A percentile compares a stretch with the other conserved stretches of the same genome.
phyloP scores from a whole-genome alignment of 192 early-diverging fungal species.

The Oehlia diaphana region DNA sequence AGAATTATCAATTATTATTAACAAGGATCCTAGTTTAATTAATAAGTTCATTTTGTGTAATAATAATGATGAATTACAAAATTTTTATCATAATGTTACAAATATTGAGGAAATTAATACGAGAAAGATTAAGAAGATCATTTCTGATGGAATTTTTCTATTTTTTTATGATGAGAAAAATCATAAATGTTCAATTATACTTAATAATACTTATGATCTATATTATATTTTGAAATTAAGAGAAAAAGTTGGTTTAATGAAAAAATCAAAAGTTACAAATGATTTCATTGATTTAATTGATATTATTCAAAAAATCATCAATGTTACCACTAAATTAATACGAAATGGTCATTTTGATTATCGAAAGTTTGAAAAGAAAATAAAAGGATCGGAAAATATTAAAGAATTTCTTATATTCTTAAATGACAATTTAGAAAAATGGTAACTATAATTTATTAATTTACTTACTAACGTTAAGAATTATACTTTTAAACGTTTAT shows the following conservation, averaged over 20 bases:
- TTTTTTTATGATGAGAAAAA: conserved; percentile 15
- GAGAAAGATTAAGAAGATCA: conserved; percentile 22
- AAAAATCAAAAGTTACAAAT: neutral
- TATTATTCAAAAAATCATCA: conserved; percentile 16
- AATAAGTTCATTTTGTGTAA: conserved; percentile 18
- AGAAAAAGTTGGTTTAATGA: no score
- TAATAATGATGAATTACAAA: conserved; percentile 10
- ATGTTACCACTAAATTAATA: conserved; percentile 25
- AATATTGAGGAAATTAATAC: conserved; percentile 14
- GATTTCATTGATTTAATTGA: conserved; percentile 26
- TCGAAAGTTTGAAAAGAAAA: conserved; percentile 10
- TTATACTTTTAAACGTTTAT: no score
- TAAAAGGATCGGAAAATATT: neutral
- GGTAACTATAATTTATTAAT: neutral
- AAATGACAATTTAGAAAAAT: conserved; percentile 11
- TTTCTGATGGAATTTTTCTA: conserved; percentile 10
- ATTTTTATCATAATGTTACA: neutral
- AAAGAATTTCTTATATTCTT: conserved; percentile 5
- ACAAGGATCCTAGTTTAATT: conserved; percentile 5
- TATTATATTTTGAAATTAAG: neutral
- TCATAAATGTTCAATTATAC: conserved; percentile 16
- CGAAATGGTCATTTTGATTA: conserved; percentile 30
- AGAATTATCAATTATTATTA: neutral
- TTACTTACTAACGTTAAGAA: no score
- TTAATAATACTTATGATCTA: neutral